These are phyloP conservation scores for Chytriomyces confervae DNA, from an alignment of 192 early-diverging fungal species.

Conservation along the genomic window DNA sequence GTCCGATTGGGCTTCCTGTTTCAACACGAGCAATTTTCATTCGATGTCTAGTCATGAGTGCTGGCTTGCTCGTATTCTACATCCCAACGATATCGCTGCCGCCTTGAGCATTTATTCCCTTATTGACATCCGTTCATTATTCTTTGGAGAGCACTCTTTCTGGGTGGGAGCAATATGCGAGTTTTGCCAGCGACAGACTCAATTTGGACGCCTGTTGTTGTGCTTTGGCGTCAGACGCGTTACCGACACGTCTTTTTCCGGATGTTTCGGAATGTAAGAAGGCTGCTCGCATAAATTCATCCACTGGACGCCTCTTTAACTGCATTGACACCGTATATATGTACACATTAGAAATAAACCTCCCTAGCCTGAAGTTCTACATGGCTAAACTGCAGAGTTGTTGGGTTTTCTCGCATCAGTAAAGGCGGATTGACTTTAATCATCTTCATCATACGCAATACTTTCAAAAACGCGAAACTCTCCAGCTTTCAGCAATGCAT, in stretches of 20 bases:
- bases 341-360: too few relatives aligned
- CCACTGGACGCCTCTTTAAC: too few relatives aligned
- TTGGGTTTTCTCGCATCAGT: too few relatives aligned
- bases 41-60: neutral
- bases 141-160: neutral
- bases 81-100: neutral
- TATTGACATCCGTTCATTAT: neutral
- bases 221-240: neutral
- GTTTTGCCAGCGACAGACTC: neutral
- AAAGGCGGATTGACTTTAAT: too few relatives aligned
- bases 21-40: neutral
- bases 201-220: neutral
- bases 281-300: too few relatives aligned
- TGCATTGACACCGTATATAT: too few relatives aligned
- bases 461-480: conserved; percentile 53
- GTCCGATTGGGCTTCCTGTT: neutral
- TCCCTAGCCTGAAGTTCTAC: too few relatives aligned
- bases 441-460: conserved; percentile 18
- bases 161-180: neutral
- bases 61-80: neutral
- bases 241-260: neutral
- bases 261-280: neutral
- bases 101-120: neutral
- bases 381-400: too few relatives aligned
- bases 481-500: conserved; percentile 52